A percentile compares a stretch with the other conserved stretches of the same genome.
Evolutionary conservation across 2,329 filamentous ascomycete genomes (phyloP).

Genomic region (Ascosphaera pollenicola): DNA sequence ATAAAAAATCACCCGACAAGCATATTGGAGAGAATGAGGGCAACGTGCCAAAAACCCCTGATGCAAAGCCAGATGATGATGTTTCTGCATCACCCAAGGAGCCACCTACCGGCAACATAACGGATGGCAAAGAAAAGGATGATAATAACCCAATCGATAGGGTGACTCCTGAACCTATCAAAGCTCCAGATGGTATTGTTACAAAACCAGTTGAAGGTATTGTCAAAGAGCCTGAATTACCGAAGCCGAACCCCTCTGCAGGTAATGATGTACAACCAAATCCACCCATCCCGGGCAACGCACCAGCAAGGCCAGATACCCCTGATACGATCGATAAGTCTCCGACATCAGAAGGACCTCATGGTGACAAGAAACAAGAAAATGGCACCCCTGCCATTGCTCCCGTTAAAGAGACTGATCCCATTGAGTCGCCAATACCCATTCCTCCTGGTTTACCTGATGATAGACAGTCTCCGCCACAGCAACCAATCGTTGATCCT

Average conservation of each 20-base stretch:
- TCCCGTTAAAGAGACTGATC: neutral
- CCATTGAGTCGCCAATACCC: neutral
- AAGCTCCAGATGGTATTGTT: neutral
- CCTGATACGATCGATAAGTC: neutral
- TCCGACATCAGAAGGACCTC: neutral
- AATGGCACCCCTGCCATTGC: neutral
- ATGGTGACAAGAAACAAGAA: neutral
- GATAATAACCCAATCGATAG: neutral
- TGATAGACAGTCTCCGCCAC: neutral
- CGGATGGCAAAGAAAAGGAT: neutral
- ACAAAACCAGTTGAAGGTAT: neutral
- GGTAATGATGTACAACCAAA: neutral
- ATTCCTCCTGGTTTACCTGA: neutral
- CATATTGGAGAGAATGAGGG: neutral
- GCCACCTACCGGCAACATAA: neutral
- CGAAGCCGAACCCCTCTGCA: neutral
- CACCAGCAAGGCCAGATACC: neutral
- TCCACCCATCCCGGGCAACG: neutral
- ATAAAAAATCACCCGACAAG: neutral
- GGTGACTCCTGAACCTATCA: neutral
- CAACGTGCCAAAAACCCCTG: neutral
- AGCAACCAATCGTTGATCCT: neutral
- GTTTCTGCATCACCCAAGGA: neutral
- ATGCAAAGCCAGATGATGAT: neutral
- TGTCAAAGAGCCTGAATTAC: neutral